Evolutionary conservation across 805 yeast genomes (phyloP).

Genomic region (Lipomyces orientalis): DNA sequence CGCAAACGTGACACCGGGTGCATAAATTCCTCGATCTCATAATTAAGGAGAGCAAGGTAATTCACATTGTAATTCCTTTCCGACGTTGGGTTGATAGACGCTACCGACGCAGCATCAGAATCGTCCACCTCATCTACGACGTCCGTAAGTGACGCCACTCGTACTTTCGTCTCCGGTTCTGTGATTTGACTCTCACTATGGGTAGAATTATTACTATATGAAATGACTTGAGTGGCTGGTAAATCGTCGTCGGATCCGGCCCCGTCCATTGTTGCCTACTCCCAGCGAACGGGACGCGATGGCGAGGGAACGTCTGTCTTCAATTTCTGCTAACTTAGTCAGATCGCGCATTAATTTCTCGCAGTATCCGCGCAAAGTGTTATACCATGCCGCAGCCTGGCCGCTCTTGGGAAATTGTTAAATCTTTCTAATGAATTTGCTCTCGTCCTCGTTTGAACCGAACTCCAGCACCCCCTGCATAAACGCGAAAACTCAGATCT

Average conservation of each 20-base stretch:
- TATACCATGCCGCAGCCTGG: not conserved
- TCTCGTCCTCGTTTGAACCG: not conserved
- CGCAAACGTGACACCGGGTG: conserved; percentile 18
- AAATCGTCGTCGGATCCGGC: not conserved
- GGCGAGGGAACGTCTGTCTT: not conserved
- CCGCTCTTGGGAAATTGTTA: not conserved
- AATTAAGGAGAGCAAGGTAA: conserved; percentile 24
- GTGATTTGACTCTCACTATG: not conserved
- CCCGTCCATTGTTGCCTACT: not conserved
- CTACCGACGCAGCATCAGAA: conserved; percentile 2
- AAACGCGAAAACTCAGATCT: not conserved
- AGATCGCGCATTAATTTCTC: not conserved
- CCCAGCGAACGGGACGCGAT: not conserved
- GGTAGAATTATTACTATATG: not conserved
- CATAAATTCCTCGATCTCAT: conserved; percentile 29
- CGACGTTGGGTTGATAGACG: conserved; percentile 3
- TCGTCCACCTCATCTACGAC: not conserved
- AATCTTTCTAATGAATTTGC: too few species aligned
- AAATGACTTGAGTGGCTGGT: not conserved
- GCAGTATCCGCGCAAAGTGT: not conserved
- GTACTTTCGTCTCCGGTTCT: not conserved
- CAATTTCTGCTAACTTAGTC: not conserved
- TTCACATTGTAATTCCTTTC: conserved; percentile 14
- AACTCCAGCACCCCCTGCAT: not conserved
- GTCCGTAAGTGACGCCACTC: not conserved